These are phyloP conservation scores for Aspergillus sp. DNA, from an alignment of 2,329 filamentous ascomycete species.

Conservation along the genomic window DNA sequence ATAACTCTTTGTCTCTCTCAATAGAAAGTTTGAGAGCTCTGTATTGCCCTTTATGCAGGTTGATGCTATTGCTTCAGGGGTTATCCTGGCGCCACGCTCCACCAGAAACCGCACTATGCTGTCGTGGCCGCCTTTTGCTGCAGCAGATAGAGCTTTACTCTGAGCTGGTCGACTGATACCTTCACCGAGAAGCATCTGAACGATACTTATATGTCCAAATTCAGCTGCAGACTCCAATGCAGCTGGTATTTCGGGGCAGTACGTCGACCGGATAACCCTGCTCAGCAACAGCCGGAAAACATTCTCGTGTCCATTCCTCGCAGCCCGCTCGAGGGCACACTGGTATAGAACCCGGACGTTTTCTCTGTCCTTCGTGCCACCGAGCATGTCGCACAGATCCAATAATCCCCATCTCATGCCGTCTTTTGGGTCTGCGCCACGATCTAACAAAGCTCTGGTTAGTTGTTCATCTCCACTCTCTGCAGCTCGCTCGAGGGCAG, in stretches of 20 bases:
- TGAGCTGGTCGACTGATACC: not conserved
- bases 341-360: accelerated
- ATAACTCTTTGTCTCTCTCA: not conserved
- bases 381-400: too few species aligned
- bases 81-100: not conserved
- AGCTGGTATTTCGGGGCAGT: too few species aligned
- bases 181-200: not conserved
- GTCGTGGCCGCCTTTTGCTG: not conserved
- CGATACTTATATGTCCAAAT: not conserved
- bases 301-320: not conserved
- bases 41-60: not conserved
- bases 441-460: not conserved
- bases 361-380: too few species aligned
- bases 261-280: too few species aligned
- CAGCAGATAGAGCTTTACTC: not conserved
- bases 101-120: not conserved
- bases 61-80: not conserved
- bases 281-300: not conserved
- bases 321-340: not conserved
- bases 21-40: not conserved
- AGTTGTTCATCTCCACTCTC: not conserved
- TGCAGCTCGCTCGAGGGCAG: not conserved
- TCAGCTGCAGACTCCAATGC: not conserved
- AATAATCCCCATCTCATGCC: too few species aligned
- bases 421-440: not conserved